Evolutionary conservation across 306 rosid genomes (phyloP).

Genomic region (Rubus idaeus): DNA sequence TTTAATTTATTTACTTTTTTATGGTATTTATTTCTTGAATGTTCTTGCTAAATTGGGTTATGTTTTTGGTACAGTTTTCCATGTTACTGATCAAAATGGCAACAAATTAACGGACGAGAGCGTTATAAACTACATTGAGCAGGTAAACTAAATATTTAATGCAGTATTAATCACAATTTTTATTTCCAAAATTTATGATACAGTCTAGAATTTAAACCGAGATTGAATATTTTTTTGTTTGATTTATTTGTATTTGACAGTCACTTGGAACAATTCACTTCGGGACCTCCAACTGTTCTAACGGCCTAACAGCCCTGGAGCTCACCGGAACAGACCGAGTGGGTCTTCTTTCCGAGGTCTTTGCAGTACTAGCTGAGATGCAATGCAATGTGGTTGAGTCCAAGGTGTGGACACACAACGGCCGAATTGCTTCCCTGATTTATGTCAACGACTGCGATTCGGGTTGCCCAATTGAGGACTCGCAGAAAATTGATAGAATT

Average conservation of each 20-base stretch:
- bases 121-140: constrained; percentile 69
- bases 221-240: neutral
- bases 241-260: constrained; percentile 38
- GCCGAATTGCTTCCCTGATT: constrained; percentile 78
- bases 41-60: constrained; percentile 6
- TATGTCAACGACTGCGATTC: constrained; percentile 63
- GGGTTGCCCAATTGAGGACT: constrained; percentile 71
- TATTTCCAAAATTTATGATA: neutral
- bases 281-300: constrained; percentile 36
- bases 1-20: neutral
- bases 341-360: constrained; percentile 89
- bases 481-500: constrained; percentile 56
- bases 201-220: constrained; percentile 9
- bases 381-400: constrained; percentile 90
- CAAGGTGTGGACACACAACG: constrained; percentile 96
- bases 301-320: constrained; percentile 69
- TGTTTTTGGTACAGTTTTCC: constrained; percentile 63
- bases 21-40: neutral
- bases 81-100: constrained; percentile 79
- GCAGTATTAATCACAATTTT: neutral
- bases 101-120: constrained; percentile 76
- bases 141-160: constrained; percentile 44
- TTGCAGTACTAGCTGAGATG: constrained; percentile 84
- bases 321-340: constrained; percentile 88
- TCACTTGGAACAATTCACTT: constrained; percentile 66